These are phyloP conservation scores for Dissophora globulifera DNA, from an alignment of 192 early-diverging fungal species.

Conservation along the genomic window DNA sequence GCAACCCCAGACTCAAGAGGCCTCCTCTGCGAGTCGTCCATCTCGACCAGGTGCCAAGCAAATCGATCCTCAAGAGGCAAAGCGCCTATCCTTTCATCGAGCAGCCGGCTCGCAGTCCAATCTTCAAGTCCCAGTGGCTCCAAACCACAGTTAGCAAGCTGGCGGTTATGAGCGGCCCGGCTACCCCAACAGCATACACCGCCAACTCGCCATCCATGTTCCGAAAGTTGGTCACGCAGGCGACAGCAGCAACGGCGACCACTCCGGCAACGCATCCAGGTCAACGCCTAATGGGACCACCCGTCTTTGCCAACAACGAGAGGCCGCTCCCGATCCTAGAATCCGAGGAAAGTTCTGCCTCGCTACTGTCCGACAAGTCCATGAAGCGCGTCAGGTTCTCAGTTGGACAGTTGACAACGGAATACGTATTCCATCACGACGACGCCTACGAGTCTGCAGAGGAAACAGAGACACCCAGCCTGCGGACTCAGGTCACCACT, in stretches of 20 bases:
- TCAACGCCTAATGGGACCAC: constrained; percentile 18
- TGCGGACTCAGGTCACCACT: neutral
- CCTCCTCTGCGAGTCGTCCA: constrained; percentile 37
- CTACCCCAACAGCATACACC: constrained; percentile 39
- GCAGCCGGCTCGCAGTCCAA: constrained; percentile 31
- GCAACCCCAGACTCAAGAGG: constrained; percentile 31
- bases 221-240: constrained; percentile 39
- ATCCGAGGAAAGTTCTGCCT: constrained; percentile 10
- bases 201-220: constrained; percentile 43
- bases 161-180: constrained; percentile 47
- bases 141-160: constrained; percentile 51
- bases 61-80: constrained; percentile 51
- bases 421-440: constrained; percentile 56
- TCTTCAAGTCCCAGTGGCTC: constrained; percentile 51
- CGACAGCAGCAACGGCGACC: constrained; percentile 29
- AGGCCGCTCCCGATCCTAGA: constrained; percentile 17
- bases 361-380: constrained; percentile 39
- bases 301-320: constrained; percentile 33
- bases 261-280: constrained; percentile 7
- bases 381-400: constrained; percentile 68
- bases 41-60: constrained; percentile 20
- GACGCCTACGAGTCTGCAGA: constrained; percentile 56
- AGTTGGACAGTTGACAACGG: constrained; percentile 59
- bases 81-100: constrained; percentile 48
- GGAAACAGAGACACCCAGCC: constrained; percentile 23